Evolutionary conservation across 2,329 filamentous ascomycete genomes (phyloP).

Genomic region (Penicillium sp.): DNA sequence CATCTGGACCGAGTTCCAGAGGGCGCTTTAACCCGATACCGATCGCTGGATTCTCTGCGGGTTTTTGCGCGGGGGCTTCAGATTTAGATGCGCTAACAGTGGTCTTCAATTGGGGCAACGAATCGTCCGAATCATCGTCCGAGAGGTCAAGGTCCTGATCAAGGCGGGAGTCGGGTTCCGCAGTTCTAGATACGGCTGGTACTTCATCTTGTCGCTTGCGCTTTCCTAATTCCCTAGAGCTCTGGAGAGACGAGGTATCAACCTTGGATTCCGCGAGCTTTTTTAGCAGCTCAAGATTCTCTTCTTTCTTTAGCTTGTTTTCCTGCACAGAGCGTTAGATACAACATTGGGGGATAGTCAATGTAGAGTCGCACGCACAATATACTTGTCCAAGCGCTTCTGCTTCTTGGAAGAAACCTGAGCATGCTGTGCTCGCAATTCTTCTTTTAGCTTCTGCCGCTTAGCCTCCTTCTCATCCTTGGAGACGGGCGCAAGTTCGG

Average conservation of each 20-base stretch:
- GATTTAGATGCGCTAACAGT: too few relatives aligned
- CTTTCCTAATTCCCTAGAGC: slow-evolving; percentile 67
- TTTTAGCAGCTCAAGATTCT: slow-evolving; percentile 72
- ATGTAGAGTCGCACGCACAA: slow-evolving; percentile 39
- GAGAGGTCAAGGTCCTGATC: too few relatives aligned
- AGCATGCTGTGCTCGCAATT: slow-evolving; percentile 46
- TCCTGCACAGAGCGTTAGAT: too few relatives aligned
- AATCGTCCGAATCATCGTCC: slow-evolving; percentile 27
- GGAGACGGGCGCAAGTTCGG: slow-evolving; percentile 37
- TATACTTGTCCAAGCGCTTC: slow-evolving; percentile 61
- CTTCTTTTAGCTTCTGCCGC: slow-evolving; percentile 45
- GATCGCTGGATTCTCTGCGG: slow-evolving; percentile 19
- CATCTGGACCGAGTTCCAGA: slow-evolving; percentile 67
- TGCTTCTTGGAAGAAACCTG: slow-evolving; percentile 57
- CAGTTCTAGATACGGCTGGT: too few relatives aligned
- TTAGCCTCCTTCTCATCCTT: slow-evolving; percentile 48
- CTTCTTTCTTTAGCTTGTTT: slow-evolving; percentile 87
- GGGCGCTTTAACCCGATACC: slow-evolving; percentile 83
- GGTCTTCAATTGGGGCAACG: too few relatives aligned
- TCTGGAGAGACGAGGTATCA: slow-evolving; percentile 72
- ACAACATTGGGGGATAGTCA: too few relatives aligned
- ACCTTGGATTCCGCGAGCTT: slow-evolving; percentile 70
- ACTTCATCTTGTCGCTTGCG: slow-evolving; percentile 58
- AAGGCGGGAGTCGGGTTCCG: too few relatives aligned
- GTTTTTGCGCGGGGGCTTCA: too few relatives aligned